These are phyloP conservation scores for Pseudoturritis turrita DNA, from an alignment of 345 rosid species.

Conservation along the genomic window DNA sequence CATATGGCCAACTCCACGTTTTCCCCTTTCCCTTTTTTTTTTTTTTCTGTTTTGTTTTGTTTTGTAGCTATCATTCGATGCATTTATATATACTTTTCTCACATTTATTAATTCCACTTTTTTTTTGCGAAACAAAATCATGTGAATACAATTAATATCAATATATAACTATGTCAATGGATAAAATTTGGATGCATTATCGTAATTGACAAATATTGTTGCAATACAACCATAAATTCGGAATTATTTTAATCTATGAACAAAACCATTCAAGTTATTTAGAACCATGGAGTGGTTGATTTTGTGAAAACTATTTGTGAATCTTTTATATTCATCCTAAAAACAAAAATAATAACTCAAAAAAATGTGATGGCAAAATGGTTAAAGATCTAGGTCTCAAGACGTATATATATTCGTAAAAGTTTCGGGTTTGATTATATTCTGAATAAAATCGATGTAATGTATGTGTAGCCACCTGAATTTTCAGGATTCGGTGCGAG, in stretches of 20 bases:
- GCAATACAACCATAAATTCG: neutral
- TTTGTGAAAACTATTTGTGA: no score
- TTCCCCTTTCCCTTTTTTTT: neutral
- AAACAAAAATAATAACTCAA: no score
- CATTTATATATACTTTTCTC: neutral
- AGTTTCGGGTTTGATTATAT: no score
- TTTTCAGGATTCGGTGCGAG: no score
- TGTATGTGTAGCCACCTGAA: no score
- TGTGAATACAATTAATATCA: slow-evolving; percentile 2
- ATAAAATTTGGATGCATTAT: neutral
- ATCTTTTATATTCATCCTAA: no score
- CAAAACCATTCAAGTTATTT: neutral
- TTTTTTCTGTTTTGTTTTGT: slow-evolving; percentile 11
- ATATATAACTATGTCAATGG: neutral
- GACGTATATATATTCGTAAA: no score
- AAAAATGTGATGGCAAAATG: no score
- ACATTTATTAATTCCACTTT: neutral
- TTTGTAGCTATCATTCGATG: slow-evolving; percentile 26
- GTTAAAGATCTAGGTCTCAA: no score
- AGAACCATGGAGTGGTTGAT: no score
- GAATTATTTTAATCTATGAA: neutral
- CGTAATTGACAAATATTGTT: neutral
- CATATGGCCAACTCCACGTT: slow-evolving; percentile 35
- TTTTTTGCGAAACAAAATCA: neutral
- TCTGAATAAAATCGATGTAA: no score